These are phyloP conservation scores for Botryotinia convoluta DNA, from an alignment of 2,329 filamentous ascomycete species.

Conservation along the genomic window DNA sequence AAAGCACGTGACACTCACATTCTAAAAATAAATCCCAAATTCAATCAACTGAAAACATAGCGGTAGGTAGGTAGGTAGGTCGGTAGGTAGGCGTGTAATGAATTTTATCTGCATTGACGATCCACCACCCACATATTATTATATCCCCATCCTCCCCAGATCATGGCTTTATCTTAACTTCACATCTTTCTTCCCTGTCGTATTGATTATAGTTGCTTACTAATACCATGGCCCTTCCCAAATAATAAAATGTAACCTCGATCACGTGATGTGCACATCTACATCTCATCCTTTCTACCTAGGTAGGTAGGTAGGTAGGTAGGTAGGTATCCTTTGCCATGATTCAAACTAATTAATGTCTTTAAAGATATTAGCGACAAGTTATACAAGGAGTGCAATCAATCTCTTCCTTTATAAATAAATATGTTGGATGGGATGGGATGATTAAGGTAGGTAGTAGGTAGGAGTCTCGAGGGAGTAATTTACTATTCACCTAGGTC, in stretches of 20 bases:
- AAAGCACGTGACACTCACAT: background rate
- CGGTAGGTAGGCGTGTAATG: too few relatives aligned
- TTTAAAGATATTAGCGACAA: too few relatives aligned
- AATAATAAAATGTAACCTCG: background rate
- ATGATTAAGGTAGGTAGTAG: background rate
- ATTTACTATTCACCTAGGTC: background rate
- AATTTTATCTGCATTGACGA: background rate
- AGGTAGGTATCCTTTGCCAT: background rate
- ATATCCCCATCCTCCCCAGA: background rate
- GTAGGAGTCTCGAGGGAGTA: background rate
- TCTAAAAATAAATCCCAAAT: background rate
- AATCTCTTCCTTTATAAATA: background rate
- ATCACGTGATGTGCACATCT: background rate
- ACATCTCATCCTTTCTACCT: background rate
- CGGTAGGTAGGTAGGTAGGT: too few relatives aligned
- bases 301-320: too few relatives aligned
- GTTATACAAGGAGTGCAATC: background rate
- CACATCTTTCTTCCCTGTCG: background rate
- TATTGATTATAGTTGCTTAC: background rate
- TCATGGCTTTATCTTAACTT: background rate
- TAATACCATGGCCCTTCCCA: background rate
- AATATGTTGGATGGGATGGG: too few relatives aligned
- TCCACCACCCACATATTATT: background rate
- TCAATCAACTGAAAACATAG: background rate
- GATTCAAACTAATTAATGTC: background rate